phyloP scores from a whole-genome alignment of 2,329 filamentous ascomycete genomes.

The Botrytis cinerea region DNA sequence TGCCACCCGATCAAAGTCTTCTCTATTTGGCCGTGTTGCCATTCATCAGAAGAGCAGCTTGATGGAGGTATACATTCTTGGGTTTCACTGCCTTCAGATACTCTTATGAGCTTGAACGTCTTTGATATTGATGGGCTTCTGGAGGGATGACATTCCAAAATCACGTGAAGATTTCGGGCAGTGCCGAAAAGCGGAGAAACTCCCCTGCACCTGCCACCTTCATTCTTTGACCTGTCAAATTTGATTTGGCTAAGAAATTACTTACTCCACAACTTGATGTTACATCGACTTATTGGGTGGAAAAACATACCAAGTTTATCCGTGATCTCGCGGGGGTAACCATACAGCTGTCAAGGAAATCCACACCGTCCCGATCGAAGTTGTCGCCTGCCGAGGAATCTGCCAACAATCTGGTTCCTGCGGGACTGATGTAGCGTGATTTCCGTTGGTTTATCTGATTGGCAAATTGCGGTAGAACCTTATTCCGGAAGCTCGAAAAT shows the following conservation, averaged over 20 bases:
- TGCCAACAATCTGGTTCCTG: background rate
- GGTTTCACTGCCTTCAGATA: background rate
- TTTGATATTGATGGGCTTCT: background rate
- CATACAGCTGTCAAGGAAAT: background rate
- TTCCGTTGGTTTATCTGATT: background rate
- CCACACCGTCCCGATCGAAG: background rate
- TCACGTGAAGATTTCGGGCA: background rate
- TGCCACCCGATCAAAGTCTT: background rate
- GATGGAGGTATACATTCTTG: background rate
- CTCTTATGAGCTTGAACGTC: background rate
- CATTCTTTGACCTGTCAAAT: constrained; percentile 9
- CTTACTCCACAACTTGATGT: background rate
- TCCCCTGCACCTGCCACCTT: constrained; percentile 11
- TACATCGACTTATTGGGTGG: constrained; percentile 1
- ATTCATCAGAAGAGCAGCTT: background rate
- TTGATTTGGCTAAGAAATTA: background rate
- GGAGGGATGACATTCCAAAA: background rate
- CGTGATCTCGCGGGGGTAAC: background rate
- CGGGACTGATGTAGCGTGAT: background rate
- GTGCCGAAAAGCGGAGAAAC: constrained; percentile 11
- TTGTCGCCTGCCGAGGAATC: constrained; percentile 2
- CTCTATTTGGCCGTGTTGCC: background rate
- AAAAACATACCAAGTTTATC: constrained; percentile 2
- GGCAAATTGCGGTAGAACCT: background rate
- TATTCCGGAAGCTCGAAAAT: background rate